A percentile compares a stretch with the other conserved stretches of the same genome.
These are phyloP conservation scores for Penicillium roqueforti DNA, from an alignment of 495 filamentous ascomycete species.

Conservation along the genomic window DNA sequence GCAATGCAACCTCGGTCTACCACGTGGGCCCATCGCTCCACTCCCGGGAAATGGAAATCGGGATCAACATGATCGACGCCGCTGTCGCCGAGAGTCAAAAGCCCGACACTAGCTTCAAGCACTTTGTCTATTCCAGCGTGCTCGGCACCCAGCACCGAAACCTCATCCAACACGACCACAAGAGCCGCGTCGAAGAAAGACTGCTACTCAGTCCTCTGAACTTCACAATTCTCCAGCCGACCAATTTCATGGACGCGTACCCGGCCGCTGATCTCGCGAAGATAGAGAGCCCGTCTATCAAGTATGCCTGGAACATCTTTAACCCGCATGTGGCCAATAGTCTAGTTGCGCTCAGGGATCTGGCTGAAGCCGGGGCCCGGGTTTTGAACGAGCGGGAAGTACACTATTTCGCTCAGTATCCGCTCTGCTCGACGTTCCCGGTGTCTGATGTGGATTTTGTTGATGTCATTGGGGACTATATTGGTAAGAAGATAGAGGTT, in stretches of 20 bases:
- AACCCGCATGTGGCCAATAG: slow-evolving; percentile 16
- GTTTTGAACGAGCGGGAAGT: slow-evolving; percentile 27
- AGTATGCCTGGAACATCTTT: slow-evolving; percentile 9
- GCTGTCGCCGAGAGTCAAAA: slow-evolving; percentile 15
- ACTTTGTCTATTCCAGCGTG: slow-evolving; percentile 29
- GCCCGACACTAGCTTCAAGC: slow-evolving; percentile 13
- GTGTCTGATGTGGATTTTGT: slow-evolving; percentile 6
- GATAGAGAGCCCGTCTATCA: slow-evolving; percentile 14
- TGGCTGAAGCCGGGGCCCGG: slow-evolving; percentile 17
- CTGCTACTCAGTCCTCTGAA: slow-evolving; percentile 25
- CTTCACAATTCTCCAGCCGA: slow-evolving; percentile 34
- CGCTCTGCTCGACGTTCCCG: slow-evolving; percentile 26
- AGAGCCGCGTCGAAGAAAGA: slow-evolving; percentile 32
- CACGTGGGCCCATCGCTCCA: slow-evolving; percentile 20
- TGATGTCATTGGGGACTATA: slow-evolving; percentile 2
- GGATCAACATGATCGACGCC: slow-evolving; percentile 21
- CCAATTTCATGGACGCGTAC: slow-evolving; percentile 30
- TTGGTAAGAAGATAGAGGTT: slow-evolving; percentile 16
- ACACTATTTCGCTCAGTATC: slow-evolving; percentile 29
- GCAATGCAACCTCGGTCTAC: slow-evolving; percentile 18
- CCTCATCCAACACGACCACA: slow-evolving; percentile 33
- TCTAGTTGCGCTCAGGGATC: slow-evolving; percentile 22
- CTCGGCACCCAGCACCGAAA: slow-evolving; percentile 30
- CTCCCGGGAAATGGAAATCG: slow-evolving; percentile 24
- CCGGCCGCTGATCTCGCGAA: slow-evolving; percentile 18